Base-by-base conservation (phyloP, 345 rosid species). In the Erucastrum elatum region DNA sequence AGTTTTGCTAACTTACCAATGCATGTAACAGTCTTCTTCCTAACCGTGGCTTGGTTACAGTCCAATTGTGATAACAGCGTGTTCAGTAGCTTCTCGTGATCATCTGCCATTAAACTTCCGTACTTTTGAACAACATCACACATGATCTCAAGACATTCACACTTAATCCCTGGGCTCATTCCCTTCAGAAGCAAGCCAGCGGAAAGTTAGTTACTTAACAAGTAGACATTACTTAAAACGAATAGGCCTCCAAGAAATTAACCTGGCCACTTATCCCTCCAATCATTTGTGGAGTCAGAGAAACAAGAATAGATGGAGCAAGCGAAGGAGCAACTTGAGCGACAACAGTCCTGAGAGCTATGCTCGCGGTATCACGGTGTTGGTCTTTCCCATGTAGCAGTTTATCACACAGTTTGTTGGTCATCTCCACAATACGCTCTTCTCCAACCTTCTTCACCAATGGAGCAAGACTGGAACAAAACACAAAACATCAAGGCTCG, bases 301-400 rank as follows among this genome's bases (percentile, higher is more conserved):
- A 82, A 71, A 84, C 77, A 74, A 91, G 87, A 83, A 96, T 82
- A 68, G 92, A 86, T 63, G 90, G 96, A 46, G 99, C 97, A 65
- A 89, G 90, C 25, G 90, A 82, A 53, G 86, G 81, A 65, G 87
- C 65, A 66, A 90, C 86, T 88, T 96, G 97, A 77, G 94, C 82
- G 53, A 91, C 82, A 68, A 96, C 89, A 56, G 97, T 93, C 84
- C 91, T 88, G 87, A 96, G 86, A 74, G 98, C 99, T 75, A 96
- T 96, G 90, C 99, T 93, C 33, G 99, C 98, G 77, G 90, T 88
- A 81, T 96, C 99, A 75, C 97, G 96, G 71, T 96, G 94, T 49
- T 96, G 98, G 86, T 96, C 97, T 87, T 87, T 96, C 64, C 94
- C 95, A 80, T 87, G 84, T 46, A 93, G 90, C 84, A 96, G 83